Percentiles rank a stretch among this genome's conserved stretches.
These are phyloP conservation scores for Plectosphaerella sp. DNA, from an alignment of 2,329 filamentous ascomycete species.

Conservation along the genomic window DNA sequence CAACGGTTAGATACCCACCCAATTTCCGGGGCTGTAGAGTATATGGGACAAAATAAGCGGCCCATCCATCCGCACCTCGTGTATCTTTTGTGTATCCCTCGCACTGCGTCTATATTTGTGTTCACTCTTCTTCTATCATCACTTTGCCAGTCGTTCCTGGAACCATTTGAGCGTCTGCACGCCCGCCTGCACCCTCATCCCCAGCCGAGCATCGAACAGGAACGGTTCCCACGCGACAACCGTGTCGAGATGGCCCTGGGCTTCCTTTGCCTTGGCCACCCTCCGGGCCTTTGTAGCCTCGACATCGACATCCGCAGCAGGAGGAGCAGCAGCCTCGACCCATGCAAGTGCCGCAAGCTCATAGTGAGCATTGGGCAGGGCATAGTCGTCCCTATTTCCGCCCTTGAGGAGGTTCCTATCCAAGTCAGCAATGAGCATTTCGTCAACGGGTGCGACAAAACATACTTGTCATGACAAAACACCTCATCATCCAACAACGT, in stretches of 20 bases:
- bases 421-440: neutral
- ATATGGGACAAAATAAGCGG: too few species aligned
- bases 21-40: too few species aligned
- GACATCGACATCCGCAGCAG: conserved; percentile 11
- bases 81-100: neutral
- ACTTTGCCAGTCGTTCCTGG: conserved; percentile 32
- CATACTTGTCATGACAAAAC: conserved; percentile 58
- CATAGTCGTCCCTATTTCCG: conserved; percentile 62
- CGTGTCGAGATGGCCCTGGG: conserved; percentile 60
- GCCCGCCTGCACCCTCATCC: conserved; percentile 67
- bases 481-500: conserved; percentile 60
- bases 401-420: conserved; percentile 45
- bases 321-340: conserved; percentile 50
- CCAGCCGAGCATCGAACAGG: conserved; percentile 69
- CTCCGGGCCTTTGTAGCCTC: conserved; percentile 26
- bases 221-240: conserved; percentile 68
- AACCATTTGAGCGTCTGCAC: conserved; percentile 61
- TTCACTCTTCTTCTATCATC: neutral
- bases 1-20: neutral
- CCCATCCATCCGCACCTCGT: neutral
- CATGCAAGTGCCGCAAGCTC: conserved; percentile 82
- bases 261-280: conserved; percentile 51
- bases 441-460: conserved; percentile 1
- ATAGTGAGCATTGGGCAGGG: conserved; percentile 72
- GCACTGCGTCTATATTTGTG: neutral